Evolutionary conservation across 164 flowering plant genomes (phyloP).

Genomic region (Berberis thunbergii): DNA sequence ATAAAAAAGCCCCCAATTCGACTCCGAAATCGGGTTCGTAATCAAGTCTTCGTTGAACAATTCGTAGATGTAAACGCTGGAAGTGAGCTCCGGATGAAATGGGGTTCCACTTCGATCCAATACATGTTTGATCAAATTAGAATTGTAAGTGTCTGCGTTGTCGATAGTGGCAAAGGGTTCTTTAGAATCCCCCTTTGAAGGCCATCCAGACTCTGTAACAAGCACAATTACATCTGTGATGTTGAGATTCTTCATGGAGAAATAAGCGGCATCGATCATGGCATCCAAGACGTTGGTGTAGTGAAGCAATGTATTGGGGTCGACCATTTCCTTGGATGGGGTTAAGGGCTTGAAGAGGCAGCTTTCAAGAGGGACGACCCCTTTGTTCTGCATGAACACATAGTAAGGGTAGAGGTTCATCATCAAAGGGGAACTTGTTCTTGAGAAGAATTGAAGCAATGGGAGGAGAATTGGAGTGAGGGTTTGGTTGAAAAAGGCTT

Average conservation of each 20-base stretch:
- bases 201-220: constrained; percentile 95
- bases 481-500: constrained; percentile 82
- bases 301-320: constrained; percentile 87
- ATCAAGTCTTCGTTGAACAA: constrained; percentile 88
- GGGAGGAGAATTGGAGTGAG: constrained; percentile 42
- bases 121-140: constrained; percentile 79
- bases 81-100: constrained; percentile 72
- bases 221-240: constrained; percentile 63
- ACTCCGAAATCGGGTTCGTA: constrained; percentile 68
- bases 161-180: constrained; percentile 79
- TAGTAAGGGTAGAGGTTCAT: constrained; percentile 94
- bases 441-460: constrained; percentile 55
- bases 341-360: constrained; percentile 69
- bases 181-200: constrained; percentile 69
- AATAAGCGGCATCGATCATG: constrained; percentile 79
- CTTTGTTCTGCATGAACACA: constrained; percentile 92
- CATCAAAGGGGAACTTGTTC: constrained; percentile 75
- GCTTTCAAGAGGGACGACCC: constrained; percentile 83
- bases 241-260: constrained; percentile 81
- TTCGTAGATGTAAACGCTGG: constrained; percentile 81
- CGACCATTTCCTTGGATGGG: constrained; percentile 91
- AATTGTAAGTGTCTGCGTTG: constrained; percentile 84
- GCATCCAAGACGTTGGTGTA: constrained; percentile 91
- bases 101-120: constrained; percentile 73
- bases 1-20: constrained; percentile 85